Evolutionary conservation across 768 basidiomycete genomes (phyloP), one percentile per base, ranked within the genome.

Genomic region (Phaeotremella skinneri): DNA sequence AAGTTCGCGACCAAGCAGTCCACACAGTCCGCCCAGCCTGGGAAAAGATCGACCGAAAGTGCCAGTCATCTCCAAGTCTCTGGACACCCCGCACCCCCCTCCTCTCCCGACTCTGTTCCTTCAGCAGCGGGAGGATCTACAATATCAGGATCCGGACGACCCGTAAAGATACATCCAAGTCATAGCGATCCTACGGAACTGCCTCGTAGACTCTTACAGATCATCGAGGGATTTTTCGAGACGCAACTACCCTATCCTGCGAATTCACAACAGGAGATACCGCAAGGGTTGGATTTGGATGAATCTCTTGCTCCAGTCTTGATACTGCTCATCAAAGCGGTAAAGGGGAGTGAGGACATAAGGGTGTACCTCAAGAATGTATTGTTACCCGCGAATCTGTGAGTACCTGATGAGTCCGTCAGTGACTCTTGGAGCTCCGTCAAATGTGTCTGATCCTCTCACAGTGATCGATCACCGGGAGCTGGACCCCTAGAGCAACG

Each of bases 241-340:
- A 56, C 25, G 1, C 63, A 63, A 20, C 32, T 69, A 17, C 69
- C 67, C 3, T 65, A 52, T n/a, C 64, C 64, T 6, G 56, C 50
- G 27, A 50, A 54, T 5, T 39, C 56, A 21, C 70, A 73, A 55
- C 60, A 69, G 17, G 62, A 67, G 5, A 29, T 64, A 17, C 59
- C 66, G 4, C 62, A 68, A 37, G 85, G 85, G 14, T 79, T 83
- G 48, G 78, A 83, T 25, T 73, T 93, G 39, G 92, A 97, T 68
- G 91, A 94, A 52, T 72, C 85, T 1, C 79, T 93, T 34, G 81
- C 85, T 2, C 92, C 92, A 1, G 78, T 96, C 11, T 81, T 87
- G 23, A 78, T 93, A 14, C 82, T 98, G 37, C 74, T 96, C 49
- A 83, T 85, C 4, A 83, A 87, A 58, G 77, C 91, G 39, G 87